These are phyloP conservation scores for Theobroma grandiflorum DNA, from an alignment of 441 rosid species.

Conservation along the genomic window DNA sequence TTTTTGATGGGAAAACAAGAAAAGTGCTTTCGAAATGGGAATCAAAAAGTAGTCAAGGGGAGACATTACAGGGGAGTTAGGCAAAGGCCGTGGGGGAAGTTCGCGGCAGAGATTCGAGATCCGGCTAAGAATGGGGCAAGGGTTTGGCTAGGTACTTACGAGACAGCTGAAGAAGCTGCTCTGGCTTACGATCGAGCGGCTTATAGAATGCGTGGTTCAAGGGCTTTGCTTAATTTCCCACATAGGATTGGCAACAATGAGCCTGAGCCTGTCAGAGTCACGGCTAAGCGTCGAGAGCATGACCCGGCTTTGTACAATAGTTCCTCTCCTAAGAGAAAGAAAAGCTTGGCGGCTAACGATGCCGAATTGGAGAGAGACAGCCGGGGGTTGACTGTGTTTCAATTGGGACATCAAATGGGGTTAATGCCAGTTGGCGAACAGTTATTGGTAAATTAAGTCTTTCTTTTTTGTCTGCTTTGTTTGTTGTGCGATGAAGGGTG, in stretches of 20 bases:
- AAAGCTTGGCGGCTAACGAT: conserved; percentile 24
- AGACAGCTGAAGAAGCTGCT: conserved; percentile 53
- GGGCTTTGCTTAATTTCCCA: conserved; percentile 53
- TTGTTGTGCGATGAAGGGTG: neutral
- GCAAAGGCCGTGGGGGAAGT: conserved; percentile 59
- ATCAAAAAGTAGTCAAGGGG: conserved; percentile 29
- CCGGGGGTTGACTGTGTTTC: conserved; percentile 19
- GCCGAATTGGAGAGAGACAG: conserved; percentile 18
- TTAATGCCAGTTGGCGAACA: conserved; percentile 38
- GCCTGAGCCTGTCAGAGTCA: conserved; percentile 49
- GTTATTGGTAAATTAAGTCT: conserved; percentile 37
- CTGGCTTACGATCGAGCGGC: conserved; percentile 58
- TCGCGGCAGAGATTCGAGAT: conserved; percentile 57
- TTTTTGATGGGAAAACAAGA: conserved; percentile 9
- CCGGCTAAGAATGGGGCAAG: conserved; percentile 49
- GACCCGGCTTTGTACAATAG: neutral
- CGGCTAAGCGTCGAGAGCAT: conserved; percentile 38
- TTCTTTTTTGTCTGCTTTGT: neutral
- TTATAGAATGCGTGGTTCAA: conserved; percentile 46
- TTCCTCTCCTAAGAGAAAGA: conserved; percentile 30
- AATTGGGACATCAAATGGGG: neutral
- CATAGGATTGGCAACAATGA: conserved; percentile 42
- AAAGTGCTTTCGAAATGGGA: conserved; percentile 8
- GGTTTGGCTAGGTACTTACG: conserved; percentile 58
- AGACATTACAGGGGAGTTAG: conserved; percentile 55